Evolutionary conservation across 2,329 filamentous ascomycete genomes (phyloP), one percentile per base, ranked within the genome.

Genomic region (Helotiales sp.): DNA sequence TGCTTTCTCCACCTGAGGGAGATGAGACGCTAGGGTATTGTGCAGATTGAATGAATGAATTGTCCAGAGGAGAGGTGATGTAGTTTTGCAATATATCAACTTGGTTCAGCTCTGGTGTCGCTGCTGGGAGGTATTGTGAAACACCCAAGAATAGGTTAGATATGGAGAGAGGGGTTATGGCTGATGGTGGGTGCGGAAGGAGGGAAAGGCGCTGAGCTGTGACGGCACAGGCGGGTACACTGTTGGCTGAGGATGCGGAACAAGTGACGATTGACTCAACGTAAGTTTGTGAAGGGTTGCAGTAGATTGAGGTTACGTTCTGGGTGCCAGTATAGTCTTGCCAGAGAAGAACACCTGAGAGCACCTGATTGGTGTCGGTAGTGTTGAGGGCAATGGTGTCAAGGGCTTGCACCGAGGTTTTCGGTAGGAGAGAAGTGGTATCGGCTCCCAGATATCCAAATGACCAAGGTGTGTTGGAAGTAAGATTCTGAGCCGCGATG

Each of bases 231-330:
- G 50, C 34, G 33, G 54, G 34, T 52, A 44, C n/a, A 24, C 42
- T 25, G 9, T 8, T n/a, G 10, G 48, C 29, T 1, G 60, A 42
- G 17, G 57, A 53, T 30, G 49, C 52, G 10, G 19, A 52, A 40
- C 65, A 67, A 10, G 33, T 15, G 7, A 67, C 49, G 3, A 29
- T 48, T 5, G 62, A 65, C 44, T 67, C 65, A 15, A 66, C 51
- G 27, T 66, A 67, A 15, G 40, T 47, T 57, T 67, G 63, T n/a
- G 54, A 52, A 2, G 62, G 62, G 1, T 56, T 48, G 42, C 65
- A 67, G 31, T 59, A 67, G 0, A 67, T 63, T 5, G 59, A 61
- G n/a, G 62, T 63, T 27, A 63, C 65, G 27, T 67, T 63, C 17
- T 54, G 15, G 7, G 36, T 24, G 4, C 63, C 65, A 5, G 57